Evolutionary conservation across 192 early-diverging fungal species (phyloP), one percentile per base, ranked within the genome.

Genomic region (Entomortierella lignicola): DNA sequence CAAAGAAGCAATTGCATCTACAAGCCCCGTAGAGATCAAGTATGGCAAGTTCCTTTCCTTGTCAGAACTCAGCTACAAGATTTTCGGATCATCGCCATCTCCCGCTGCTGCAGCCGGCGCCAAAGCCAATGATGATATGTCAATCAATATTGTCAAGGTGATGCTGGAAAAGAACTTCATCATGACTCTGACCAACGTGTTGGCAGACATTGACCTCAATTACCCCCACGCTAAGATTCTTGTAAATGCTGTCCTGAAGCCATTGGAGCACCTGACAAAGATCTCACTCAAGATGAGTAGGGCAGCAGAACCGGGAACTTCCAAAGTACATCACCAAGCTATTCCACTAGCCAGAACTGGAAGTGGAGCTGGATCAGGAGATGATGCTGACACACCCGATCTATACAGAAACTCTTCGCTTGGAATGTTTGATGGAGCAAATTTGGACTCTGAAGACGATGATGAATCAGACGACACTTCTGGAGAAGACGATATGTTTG

Each of bases 81-180:
- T 96, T 27, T 80, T 96, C 25, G 87, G 86, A 29, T 81, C 90
- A 26, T 80, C 84, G 12, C 60, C 87, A 15, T 37, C 34, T 37
- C n/a, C n/a, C n/a, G 73, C 58, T 21, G 31, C 71, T 29, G 54
- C 60, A 10, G 55, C 37, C 29, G 66, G 51, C 11, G 31, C 61
- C 0, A 61, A 50, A 39, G 47, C 80, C 5, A 85, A 71, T 23
- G 89, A 93, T n/a, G 90, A 92, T 42, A 82, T 81, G 2, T 83
- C 86, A 3, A 63, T 89, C 25, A 84, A 87, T 13, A 85, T 94
- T 37, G 90, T 89, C 17, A 89, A 89, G 41, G 85, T 93, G 51
- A 94, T 99, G 91, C 83, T 99, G 27, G 97, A 98, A 39, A 97
- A 95, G 55, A 89, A 91, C 10, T 94, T 94, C 68, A 92, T 96